phyloP scores from a whole-genome alignment of 2,329 filamentous ascomycete genomes.

The Cryphonectria japonica region DNA sequence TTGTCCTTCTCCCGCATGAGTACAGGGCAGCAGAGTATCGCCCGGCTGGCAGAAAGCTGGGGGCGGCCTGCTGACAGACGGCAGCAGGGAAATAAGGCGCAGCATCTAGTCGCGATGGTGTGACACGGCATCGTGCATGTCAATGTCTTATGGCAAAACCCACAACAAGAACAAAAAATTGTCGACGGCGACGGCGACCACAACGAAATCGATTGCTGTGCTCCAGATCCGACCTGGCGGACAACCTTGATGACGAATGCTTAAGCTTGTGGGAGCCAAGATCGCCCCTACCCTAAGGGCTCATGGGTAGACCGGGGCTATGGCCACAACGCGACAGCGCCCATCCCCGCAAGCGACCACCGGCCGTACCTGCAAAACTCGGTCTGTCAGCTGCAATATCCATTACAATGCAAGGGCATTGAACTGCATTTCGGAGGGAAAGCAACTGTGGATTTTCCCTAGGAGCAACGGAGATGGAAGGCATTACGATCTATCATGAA shows the following conservation, averaged over 20 bases:
- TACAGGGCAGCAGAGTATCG: slow-evolving; percentile 10
- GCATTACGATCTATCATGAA: background rate
- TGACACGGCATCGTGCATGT: slow-evolving; percentile 8
- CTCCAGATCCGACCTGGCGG: slow-evolving; percentile 9
- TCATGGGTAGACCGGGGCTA: slow-evolving; percentile 10
- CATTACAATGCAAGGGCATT: background rate
- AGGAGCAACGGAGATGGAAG: background rate
- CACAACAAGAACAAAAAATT: background rate
- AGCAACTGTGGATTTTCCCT: background rate
- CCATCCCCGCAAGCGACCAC: slow-evolving; percentile 20
- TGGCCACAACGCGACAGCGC: slow-evolving; percentile 17
- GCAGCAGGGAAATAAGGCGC: slow-evolving; percentile 1
- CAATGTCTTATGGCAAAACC: background rate
- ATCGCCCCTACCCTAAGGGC: slow-evolving; percentile 11
- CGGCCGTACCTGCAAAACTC: slow-evolving; percentile 3
- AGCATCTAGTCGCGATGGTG: background rate
- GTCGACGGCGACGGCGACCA: background rate
- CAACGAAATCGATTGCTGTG: slow-evolving; percentile 7
- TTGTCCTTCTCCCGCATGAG: background rate
- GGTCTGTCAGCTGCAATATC: slow-evolving; percentile 19
- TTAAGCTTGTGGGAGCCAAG: slow-evolving; percentile 19
- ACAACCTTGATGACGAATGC: slow-evolving; percentile 23
- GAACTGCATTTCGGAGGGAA: background rate
- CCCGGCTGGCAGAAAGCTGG: background rate
- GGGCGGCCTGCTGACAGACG: background rate